A percentile compares a stretch with the other conserved stretches of the same genome.
Conservation (phyloP, 2,329 filamentous ascomycete species). For the Huntiella bhutanensis region DNA sequence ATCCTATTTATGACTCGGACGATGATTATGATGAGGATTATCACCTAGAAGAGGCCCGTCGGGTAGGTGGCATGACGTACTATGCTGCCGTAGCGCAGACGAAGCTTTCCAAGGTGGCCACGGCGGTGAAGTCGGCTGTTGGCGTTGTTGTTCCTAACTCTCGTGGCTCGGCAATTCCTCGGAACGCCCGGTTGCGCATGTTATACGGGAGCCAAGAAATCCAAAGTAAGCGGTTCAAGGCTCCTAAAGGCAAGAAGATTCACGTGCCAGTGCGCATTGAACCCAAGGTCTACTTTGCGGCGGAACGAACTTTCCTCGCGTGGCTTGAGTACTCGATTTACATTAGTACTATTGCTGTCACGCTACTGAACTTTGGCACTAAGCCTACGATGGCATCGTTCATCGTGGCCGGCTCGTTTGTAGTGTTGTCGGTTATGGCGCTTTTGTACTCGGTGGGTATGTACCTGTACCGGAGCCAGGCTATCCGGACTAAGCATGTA, state of each 20-base stretch:
- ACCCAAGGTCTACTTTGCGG: constrained; percentile 94
- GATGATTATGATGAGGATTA: constrained; percentile 62
- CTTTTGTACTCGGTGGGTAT: constrained; percentile 69
- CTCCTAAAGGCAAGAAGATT: constrained; percentile 73
- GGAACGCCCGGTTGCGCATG: constrained; percentile 32
- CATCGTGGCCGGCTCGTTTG: constrained; percentile 58
- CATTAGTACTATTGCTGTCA: constrained; percentile 70
- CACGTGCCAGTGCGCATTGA: constrained; percentile 92
- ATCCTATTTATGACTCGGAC: constrained; percentile 58
- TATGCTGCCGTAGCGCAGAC: constrained; percentile 30
- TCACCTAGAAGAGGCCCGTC: constrained; percentile 56
- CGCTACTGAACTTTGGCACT: constrained; percentile 61
- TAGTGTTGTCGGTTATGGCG: constrained; percentile 55
- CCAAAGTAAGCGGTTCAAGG: constrained; percentile 43
- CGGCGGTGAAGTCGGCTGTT: constrained; percentile 1
- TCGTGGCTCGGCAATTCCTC: constrained; percentile 34
- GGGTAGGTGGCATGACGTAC: constrained; percentile 61
- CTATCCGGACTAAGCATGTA: constrained; percentile 67
- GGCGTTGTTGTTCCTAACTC: constrained; percentile 33
- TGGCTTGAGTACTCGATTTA: constrained; percentile 98
- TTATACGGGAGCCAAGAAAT: constrained; percentile 38
- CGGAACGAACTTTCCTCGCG: constrained; percentile 84
- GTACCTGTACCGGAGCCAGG: constrained; percentile 73
- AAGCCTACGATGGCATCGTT: constrained; percentile 41
- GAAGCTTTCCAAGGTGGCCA: constrained; percentile 6